Base-by-base conservation (phyloP, 305 asterid species). In the Ruellia speciosa region DNA sequence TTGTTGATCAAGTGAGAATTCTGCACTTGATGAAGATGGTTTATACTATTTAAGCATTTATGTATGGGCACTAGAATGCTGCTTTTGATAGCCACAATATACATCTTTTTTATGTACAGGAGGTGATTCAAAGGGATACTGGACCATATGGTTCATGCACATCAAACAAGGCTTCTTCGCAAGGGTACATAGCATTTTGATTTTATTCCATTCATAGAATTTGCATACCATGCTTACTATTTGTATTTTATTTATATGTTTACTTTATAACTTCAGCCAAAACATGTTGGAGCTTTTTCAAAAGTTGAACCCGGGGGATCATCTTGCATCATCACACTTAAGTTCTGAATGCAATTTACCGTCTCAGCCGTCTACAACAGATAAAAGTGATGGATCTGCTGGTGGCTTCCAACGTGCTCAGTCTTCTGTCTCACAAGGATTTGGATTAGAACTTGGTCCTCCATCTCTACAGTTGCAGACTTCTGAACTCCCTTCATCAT, bases 261-360 rank as follows among this genome's bases (percentile, higher is more conserved):
- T 35, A 24, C 9, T 16, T 78, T 86, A 67, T 46, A 47, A 9
- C 10, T 14, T 73, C 75, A 84, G 94, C 66, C 92, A 80, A 79
- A 85, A 82, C 76, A 89, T 89, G 97, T 81, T 86, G 70, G 93
- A 86, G 68, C 88, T 88, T 77, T 83, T 89, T 68, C 85, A 84
- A 72, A 84, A 84, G 87, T 90, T 79, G 66, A 95, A 89, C 60
- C 94, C 81, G 58, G 68, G 76, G 45, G 79, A 75, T 61, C 70
- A 58, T 64, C 75, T 75, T 63, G 52, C 72, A 18, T 6, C 52
- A 64, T 65, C 61, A 78, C 83, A 73, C 43, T 59, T 73, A 9
- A 59, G 62, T 52, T 52, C 78, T 62, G 86, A 75, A 11, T 66
- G 60, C 55, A 76, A 77, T 55, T 66, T 70, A 65, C 71, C 84